These are phyloP conservation scores for Emmonsiellopsis sp. DNA, from an alignment of 2,329 filamentous ascomycete genomes.

Conservation along the genomic window DNA sequence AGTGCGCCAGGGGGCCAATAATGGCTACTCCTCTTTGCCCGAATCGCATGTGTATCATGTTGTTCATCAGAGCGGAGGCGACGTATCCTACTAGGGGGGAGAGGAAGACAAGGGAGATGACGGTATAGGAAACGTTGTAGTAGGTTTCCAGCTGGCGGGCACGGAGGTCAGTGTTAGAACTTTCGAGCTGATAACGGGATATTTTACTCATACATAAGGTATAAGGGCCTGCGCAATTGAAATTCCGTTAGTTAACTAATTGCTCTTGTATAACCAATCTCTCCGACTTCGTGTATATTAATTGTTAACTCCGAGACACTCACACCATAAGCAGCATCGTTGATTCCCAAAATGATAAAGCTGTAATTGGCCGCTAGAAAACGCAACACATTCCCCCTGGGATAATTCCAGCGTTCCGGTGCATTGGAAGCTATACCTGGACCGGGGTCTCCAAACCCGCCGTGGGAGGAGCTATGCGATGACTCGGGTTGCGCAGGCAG, in stretches of 20 bases:
- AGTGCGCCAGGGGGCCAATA: constrained; percentile 51
- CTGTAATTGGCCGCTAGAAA: constrained; percentile 49
- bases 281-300: neutral
- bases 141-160: constrained; percentile 32
- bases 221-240: constrained; percentile 31
- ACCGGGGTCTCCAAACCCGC: neutral
- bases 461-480: neutral
- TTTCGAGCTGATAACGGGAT: neutral
- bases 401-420: constrained; percentile 55
- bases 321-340: constrained; percentile 49
- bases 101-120: constrained; percentile 40
- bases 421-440: constrained; percentile 35
- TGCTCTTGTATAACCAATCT: neutral
- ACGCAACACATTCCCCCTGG: constrained; percentile 49
- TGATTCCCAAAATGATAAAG: constrained; percentile 47
- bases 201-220: constrained; percentile 33
- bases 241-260: neutral
- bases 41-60: constrained; percentile 30
- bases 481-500: neutral
- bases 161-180: constrained; percentile 8
- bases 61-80: constrained; percentile 34
- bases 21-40: constrained; percentile 66
- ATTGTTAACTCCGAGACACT: constrained; percentile 14
- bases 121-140: constrained; percentile 36
- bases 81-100: constrained; percentile 39